Evolutionary conservation across 805 yeast species (phyloP).

Genomic region (Candida fluviatilis): DNA sequence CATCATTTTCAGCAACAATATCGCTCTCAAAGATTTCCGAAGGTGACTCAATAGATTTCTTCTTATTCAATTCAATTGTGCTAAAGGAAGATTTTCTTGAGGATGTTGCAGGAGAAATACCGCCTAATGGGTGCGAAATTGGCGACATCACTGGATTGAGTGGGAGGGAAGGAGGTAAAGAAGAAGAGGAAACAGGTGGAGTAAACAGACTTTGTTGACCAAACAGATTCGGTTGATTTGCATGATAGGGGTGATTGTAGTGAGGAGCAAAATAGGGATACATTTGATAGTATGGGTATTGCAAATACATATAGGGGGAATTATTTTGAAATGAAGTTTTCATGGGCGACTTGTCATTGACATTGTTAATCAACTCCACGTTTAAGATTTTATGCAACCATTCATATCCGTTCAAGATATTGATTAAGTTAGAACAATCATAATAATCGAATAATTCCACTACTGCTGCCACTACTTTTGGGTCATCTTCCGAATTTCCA

Average conservation of each 20-base stretch:
- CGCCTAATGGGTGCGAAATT: too few species aligned
- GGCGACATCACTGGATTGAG: too few species aligned
- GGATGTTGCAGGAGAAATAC: too few species aligned
- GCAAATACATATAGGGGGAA: background rate
- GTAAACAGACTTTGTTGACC: background rate
- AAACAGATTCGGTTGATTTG: background rate
- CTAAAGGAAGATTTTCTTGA: background rate
- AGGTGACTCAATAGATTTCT: background rate
- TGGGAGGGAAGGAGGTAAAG: background rate
- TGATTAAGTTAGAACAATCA: constrained; percentile 8
- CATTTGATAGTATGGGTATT: background rate
- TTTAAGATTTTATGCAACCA: constrained; percentile 18
- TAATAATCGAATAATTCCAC: constrained; percentile 3
- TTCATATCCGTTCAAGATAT: constrained; percentile 20
- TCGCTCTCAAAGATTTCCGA: background rate
- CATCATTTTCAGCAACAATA: constrained; percentile 1
- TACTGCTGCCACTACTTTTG: background rate
- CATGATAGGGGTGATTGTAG: background rate
- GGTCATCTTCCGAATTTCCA: background rate
- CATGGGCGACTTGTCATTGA: background rate
- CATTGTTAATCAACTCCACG: constrained; percentile 9
- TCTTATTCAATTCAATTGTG: background rate
- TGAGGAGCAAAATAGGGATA: background rate
- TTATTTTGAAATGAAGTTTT: background rate
- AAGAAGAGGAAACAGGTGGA: background rate